A percentile compares a stretch with the other conserved stretches of the same genome.
Evolutionary conservation across 768 basidiomycete genomes (phyloP).

Genomic region (Phanerochaete sordida): DNA sequence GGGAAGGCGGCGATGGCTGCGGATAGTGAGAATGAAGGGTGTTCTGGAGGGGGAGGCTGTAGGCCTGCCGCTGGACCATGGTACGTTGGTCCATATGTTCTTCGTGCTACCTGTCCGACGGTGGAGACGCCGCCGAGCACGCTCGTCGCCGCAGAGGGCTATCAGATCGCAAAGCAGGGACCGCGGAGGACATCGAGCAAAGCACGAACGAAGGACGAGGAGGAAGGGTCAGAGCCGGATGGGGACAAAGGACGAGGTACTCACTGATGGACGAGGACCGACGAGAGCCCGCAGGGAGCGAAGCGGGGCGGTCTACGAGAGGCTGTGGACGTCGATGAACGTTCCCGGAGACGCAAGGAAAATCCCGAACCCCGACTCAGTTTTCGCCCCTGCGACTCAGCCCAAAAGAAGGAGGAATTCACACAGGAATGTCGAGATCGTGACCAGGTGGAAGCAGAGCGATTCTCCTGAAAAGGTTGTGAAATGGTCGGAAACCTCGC

Average conservation of each 20-base stretch:
- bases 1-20: background rate
- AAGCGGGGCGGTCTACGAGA: conserved; percentile 5
- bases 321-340: conserved; percentile 9
- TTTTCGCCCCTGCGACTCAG: too few relatives aligned
- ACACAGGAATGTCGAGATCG: too few relatives aligned
- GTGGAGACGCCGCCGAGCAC: background rate
- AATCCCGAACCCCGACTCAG: conserved; percentile 8
- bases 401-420: too few relatives aligned
- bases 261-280: conserved; percentile 5
- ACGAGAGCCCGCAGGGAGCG: background rate
- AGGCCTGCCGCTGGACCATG: conserved; percentile 7
- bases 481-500: too few relatives aligned
- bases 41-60: background rate
- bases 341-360: conserved; percentile 10
- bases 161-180: background rate
- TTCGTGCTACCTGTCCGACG: background rate
- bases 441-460: too few relatives aligned
- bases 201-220: background rate
- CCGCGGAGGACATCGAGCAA: background rate
- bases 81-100: conserved; percentile 11
- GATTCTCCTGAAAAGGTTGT: too few relatives aligned
- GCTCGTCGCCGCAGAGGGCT: background rate
- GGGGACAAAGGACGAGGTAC: background rate
- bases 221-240: background rate
- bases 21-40: conserved; percentile 3